Percentiles rank a stretch among this genome's conserved stretches.
Conservation (phyloP, 1,139 yeast genomes). For the Blastobotrys aristatus region DNA sequence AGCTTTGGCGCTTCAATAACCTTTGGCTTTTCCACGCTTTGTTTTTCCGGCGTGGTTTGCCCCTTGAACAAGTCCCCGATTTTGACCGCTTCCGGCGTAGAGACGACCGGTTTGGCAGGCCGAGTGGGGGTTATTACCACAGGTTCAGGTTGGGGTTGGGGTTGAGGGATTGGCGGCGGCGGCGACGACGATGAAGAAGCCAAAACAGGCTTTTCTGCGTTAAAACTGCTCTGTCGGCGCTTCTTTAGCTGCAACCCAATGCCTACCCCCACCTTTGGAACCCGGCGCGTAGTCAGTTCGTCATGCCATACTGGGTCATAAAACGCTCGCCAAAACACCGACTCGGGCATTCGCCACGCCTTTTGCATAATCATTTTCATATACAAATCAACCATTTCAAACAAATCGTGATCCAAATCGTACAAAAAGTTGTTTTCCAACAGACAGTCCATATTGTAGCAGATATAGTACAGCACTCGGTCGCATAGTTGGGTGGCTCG, state of each 20-base stretch:
- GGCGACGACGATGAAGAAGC: neutral
- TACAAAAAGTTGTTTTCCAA: slow-evolving; percentile 45
- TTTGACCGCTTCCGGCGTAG: slow-evolving; percentile 7
- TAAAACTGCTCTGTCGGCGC: slow-evolving; percentile 7
- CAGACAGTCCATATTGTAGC: slow-evolving; percentile 58
- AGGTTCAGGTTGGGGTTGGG: neutral
- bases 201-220: neutral
- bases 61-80: slow-evolving; percentile 13
- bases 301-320: slow-evolving; percentile 3
- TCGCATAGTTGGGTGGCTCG: slow-evolving; percentile 52
- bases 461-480: slow-evolving; percentile 64
- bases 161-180: neutral
- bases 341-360: neutral
- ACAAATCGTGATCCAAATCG: slow-evolving; percentile 29
- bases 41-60: neutral
- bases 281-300: neutral
- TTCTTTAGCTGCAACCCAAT: neutral
- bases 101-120: neutral
- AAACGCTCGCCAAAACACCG: slow-evolving; percentile 5
- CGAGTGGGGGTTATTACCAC: neutral
- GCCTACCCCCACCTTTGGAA: slow-evolving; percentile 1
- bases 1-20: slow-evolving; percentile 26
- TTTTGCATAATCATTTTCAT: slow-evolving; percentile 17
- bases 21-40: slow-evolving; percentile 3
- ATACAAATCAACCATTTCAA: slow-evolving; percentile 33